phyloP scores from a whole-genome alignment of 176 grass and related monocot species.

The Juncus inflexus region DNA sequence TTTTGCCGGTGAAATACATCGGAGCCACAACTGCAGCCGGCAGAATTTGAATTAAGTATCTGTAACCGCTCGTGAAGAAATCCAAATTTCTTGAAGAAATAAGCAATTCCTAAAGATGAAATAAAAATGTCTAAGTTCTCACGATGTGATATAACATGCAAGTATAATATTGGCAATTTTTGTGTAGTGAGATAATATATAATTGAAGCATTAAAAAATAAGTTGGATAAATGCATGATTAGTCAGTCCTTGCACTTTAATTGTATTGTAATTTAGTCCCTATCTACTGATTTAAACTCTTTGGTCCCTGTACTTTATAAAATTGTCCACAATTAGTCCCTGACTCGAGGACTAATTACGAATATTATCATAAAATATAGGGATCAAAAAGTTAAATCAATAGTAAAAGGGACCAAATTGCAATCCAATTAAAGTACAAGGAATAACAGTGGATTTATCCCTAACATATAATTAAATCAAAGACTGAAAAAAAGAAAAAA shows the following conservation, averaged over 20 bases:
- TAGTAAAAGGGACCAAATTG: no score
- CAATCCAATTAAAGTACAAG: no score
- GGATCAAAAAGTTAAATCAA: no score
- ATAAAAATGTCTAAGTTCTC: neutral
- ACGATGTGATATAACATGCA: neutral
- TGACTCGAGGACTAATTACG: no score
- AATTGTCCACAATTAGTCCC: no score
- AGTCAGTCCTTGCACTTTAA: neutral
- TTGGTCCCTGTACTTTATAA: no score
- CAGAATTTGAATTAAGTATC: slow-evolving; percentile 92
- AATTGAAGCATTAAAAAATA: neutral
- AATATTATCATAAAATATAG: no score
- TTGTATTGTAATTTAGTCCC: no score
- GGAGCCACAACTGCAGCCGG: slow-evolving; percentile 96
- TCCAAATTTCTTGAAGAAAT: slow-evolving; percentile 89
- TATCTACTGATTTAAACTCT: no score
- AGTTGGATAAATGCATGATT: neutral
- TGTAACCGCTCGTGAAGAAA: slow-evolving; percentile 91
- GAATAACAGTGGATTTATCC: neutral
- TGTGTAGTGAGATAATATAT: neutral
- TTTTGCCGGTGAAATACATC: slow-evolving; percentile 95
- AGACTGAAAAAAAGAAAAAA: neutral
- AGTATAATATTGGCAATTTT: slow-evolving; percentile 11
- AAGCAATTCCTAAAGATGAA: slow-evolving; percentile 69
- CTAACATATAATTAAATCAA: neutral